Evolutionary conservation across 441 rosid species (phyloP).

Genomic region (Adansonia grandidieri): DNA sequence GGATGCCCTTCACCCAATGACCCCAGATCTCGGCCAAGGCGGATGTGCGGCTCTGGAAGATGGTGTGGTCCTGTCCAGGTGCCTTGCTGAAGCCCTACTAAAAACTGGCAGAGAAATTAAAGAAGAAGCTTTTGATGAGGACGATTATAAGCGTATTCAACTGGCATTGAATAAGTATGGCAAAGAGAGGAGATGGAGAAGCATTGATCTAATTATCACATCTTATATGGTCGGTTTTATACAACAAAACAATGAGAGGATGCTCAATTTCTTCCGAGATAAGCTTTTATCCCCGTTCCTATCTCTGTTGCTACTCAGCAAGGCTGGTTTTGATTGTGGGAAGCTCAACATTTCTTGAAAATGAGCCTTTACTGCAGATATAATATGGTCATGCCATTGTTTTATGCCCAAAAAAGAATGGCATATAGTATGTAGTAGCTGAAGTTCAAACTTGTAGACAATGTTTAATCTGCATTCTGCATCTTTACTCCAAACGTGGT

Average conservation of each 20-base stretch:
- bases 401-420: no score
- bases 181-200: conserved; percentile 75
- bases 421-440: no score
- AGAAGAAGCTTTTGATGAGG: conserved; percentile 27
- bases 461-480: background rate
- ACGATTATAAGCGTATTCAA: conserved; percentile 45
- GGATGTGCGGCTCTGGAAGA: conserved; percentile 77
- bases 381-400: no score
- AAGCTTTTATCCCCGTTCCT: conserved; percentile 36
- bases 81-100: conserved; percentile 50
- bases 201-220: conserved; percentile 55
- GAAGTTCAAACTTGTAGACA: background rate
- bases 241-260: conserved; percentile 51
- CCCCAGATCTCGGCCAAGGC: conserved; percentile 73
- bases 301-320: conserved; percentile 40
- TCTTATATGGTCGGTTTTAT: conserved; percentile 55
- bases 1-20: conserved; percentile 83
- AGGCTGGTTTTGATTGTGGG: conserved; percentile 49
- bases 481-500: no score
- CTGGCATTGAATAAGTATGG: conserved; percentile 54
- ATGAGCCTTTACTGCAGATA: no score
- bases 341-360: conserved; percentile 27
- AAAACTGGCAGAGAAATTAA: background rate
- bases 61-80: conserved; percentile 59
- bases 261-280: conserved; percentile 54